These are phyloP conservation scores for Solanum arcanum DNA, from an alignment of 257 asterid genomes.

Conservation along the genomic window DNA sequence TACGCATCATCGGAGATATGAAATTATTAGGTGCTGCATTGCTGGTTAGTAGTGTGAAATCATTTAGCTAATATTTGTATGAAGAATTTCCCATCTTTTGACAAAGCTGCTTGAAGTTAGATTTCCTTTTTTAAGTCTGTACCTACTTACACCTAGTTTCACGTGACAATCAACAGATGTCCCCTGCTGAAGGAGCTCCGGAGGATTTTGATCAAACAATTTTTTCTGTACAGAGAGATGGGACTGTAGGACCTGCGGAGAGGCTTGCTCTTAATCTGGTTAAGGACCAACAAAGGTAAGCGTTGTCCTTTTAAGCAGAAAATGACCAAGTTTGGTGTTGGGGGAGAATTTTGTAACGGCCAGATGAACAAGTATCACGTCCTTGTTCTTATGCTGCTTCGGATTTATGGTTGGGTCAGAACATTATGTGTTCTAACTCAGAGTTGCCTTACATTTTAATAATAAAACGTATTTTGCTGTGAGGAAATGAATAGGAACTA, in stretches of 20 bases:
- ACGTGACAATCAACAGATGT: slow-evolving; percentile 39
- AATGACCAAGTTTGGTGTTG: neutral
- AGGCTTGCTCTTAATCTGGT: slow-evolving; percentile 58
- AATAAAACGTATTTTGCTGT: neutral
- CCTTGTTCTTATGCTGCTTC: neutral
- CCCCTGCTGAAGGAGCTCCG: slow-evolving; percentile 80
- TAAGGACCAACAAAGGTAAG: slow-evolving; percentile 83
- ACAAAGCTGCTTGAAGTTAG: neutral
- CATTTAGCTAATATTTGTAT: neutral
- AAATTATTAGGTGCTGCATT: neutral
- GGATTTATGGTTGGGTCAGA: neutral
- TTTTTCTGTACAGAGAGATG: slow-evolving; percentile 49
- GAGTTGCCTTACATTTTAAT: neutral
- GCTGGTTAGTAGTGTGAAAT: neutral
- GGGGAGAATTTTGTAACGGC: neutral
- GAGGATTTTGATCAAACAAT: slow-evolving; percentile 96
- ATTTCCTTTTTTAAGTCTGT: neutral
- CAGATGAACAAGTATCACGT: neutral
- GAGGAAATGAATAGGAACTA: neutral
- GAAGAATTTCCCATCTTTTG: neutral
- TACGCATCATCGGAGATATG: neutral
- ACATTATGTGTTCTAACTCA: neutral
- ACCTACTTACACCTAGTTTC: neutral
- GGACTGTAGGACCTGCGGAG: slow-evolving; percentile 51
- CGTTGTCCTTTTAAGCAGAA: neutral